Base-by-base conservation (phyloP, 257 asterid species). In the Petunia axillaris region DNA sequence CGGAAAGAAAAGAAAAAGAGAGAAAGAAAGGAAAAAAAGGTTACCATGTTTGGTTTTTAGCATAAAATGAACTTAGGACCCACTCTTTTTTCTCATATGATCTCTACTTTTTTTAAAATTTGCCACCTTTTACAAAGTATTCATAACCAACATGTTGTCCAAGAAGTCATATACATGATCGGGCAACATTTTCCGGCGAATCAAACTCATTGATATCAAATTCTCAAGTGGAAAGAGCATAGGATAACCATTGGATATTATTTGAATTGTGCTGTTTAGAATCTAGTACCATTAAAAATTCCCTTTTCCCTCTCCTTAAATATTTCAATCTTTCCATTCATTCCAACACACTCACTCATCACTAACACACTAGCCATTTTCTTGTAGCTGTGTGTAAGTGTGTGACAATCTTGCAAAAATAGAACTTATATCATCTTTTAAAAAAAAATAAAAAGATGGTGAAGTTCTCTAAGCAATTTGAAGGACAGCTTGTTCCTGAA, bases 401-500 rank as follows among this genome's bases (percentile, higher is more conserved):
- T 0, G 9, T 25, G 35, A 25, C 25, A 25, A 25, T 25, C 25
- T 38, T 44, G 50, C 75, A 50, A 10, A 58, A 16, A 36, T 25
- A 25, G 25, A 25, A 25, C 25, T 25, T 25, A 25, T 25, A 25
- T 25, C 25, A 25, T 25, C 25, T 25, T 25, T 25, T 25, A 25
- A 70, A 60, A 62, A 62, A 63, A 9, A 39, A 1, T 11, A 38
- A 4, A 41, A 83, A 82, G 63, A 96, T 95, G 98, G 98, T 95
- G 90, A 95, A 95, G 80, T 95, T 95, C 59, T 83, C 92, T 39
- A 95, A 92, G 88, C 98, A 95, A 80, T 95, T 92, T 76, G 99
- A 95, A 83, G 98, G 91, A 1, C 98, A 92, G 68, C 79, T 95
- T 65, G 89, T 95, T 63, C 97, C 98, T 1, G 99, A 95, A 87